Evolutionary conservation across 257 asterid species (phyloP), one percentile per base, ranked within the genome.

Genomic region (Fraxinus anomala): DNA sequence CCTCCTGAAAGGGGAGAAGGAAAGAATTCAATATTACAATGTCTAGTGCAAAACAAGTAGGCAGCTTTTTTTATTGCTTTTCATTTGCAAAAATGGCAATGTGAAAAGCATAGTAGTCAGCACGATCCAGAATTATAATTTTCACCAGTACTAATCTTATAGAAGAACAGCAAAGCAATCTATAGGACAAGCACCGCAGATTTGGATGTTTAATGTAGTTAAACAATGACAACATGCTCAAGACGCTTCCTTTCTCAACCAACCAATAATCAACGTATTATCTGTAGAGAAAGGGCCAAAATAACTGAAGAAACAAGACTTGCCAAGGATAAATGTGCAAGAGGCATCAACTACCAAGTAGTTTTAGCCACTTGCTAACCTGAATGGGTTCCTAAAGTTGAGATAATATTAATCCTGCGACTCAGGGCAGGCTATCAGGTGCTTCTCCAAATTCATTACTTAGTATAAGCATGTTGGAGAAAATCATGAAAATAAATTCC

Each of bases 1-100:
- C 75, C 81, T 86, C 70, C 90, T 89, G 30, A 26, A 63, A 11
- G n/a, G 78, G 74, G 76, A 10, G 21, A 5, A 4, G 28, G 7
- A n/a, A 56, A 5, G 21, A 14, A n/a, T n/a, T 56, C 69, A 63
- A 63, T 26, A 24, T 26, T 26, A 63, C 69, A 63, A 26, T 63
- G n/a, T 63, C 17, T 63, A 23, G 36, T 3, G 7, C 34, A 63
- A 56, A 63, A 63, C n/a, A 23, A 63, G 69, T 12, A 63, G 19
- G 34, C 34, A 63, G n/a, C 67, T 21, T 59, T 47, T 40, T 13
- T 63, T 3, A 63, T 3, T 63, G 69, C n/a, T 63, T 63, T 7
- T 6, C 31, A 61, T 23, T 54, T n/a, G n/a, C 65, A 56, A 42
- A n/a, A 56, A 56, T 17, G 8, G 10, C 6, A n/a, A 7, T n/a